Evolutionary conservation across 306 rosid species (phyloP), one percentile per base, ranked within the genome.

Genomic region (Herpetospermum pedunculosum): DNA sequence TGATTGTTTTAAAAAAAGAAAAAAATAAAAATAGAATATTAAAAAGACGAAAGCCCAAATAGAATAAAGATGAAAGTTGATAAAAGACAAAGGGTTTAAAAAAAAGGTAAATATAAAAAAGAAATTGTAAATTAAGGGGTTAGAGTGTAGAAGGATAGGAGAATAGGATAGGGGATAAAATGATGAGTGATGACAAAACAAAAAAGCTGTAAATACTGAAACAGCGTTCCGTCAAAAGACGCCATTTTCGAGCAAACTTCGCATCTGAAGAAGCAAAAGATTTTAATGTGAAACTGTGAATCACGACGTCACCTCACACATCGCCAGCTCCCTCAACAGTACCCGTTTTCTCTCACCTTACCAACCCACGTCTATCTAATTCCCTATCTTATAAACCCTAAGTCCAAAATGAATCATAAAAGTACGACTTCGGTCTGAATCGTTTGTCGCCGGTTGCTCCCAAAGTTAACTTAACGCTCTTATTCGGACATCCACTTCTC

Each of bases 151-250:
- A 8, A 8, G 52, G 23, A 2, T 49, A 54, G 58, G 55, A n/a
- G 57, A 5, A 8, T 21, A 23, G 64, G 23, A 6, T 49, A 49
- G 65, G 65, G 64, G 65, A 28, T 58, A 26, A 26, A 58, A 28
- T 26, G 38, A 58, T 13, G 38, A 58, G 38, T 29, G 65, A 4
- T 58, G 65, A 58, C 38, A 15, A 58, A 58, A 29, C 6, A 8
- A 59, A 59, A 58, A 59, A 15, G 10, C 19, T 0, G 21, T 58
- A 58, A 58, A 11, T 29, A 29, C 74, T 48, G 81, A 58, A 73
- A 58, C 70, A 72, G 80, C 73, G 85, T 82, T 78, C 78, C 82
- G 78, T 72, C 55, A 52, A 19, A 54, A 62, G 70, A 79, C 79
- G 81, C 40, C 29, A 46, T 53, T 68, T 25, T 72, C 76, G 80